phyloP scores from a whole-genome alignment of 1,139 yeast genomes.

The Taphrina betulina region DNA sequence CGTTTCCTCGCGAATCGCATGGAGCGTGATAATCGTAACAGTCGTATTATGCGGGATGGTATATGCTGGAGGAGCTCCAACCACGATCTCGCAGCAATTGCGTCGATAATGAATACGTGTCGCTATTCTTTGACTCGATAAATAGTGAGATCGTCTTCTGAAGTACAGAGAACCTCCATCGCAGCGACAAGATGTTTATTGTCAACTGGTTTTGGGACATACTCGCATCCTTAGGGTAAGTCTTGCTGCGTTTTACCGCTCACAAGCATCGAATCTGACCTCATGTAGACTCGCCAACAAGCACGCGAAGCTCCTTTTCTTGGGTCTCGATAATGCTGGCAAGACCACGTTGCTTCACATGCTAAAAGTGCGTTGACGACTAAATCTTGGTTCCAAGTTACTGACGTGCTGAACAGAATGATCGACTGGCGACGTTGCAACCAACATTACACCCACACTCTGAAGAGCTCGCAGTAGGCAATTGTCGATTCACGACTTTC shows the following conservation, averaged over 20 bases:
- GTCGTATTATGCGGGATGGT: too few relatives aligned
- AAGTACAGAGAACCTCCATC: too few relatives aligned
- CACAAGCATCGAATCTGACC: neutral
- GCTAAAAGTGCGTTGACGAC: conserved; percentile 56
- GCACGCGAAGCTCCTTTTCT: conserved; percentile 91
- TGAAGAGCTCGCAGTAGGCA: conserved; percentile 95
- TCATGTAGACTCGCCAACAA: conserved; percentile 76
- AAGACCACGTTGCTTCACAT: conserved; percentile 94
- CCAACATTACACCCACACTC: conserved; percentile 98
- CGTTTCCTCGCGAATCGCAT: too few relatives aligned
- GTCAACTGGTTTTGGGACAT: conserved; percentile 33
- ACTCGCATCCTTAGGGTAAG: conserved; percentile 29
- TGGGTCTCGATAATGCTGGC: conserved; percentile 98
- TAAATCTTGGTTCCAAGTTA: neutral
- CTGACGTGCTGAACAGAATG: conserved; percentile 53
- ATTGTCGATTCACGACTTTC: conserved; percentile 93
- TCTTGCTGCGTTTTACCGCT: neutral
- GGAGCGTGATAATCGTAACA: too few relatives aligned
- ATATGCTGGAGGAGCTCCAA: too few relatives aligned
- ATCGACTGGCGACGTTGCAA: conserved; percentile 93
- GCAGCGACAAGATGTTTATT: conserved; percentile 27
- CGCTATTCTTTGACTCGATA: too few relatives aligned
- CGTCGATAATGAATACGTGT: too few relatives aligned
- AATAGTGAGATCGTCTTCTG: too few relatives aligned
- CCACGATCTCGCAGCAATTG: too few relatives aligned